Conservation (phyloP, 1,139 yeast species). For the Schwanniomyces etchellsii region DNA sequence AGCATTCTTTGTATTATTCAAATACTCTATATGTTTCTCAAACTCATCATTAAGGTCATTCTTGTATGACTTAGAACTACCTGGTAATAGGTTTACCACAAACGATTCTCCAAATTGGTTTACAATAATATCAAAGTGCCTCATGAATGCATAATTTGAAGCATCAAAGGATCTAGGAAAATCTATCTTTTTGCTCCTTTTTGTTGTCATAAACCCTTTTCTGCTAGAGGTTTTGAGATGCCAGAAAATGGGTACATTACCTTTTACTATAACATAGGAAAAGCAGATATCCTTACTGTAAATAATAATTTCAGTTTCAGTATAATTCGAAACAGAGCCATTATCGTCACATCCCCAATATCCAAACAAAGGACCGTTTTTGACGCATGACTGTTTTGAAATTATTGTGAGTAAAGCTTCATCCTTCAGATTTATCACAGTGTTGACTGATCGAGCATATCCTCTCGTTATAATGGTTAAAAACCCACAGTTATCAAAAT, state of each 20-base stretch:
- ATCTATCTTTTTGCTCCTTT: slow-evolving; percentile 36
- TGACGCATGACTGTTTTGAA: slow-evolving; percentile 60
- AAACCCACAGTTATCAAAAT: slow-evolving; percentile 54
- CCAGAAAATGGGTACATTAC: slow-evolving; percentile 69
- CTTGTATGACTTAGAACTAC: slow-evolving; percentile 32
- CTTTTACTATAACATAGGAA: slow-evolving; percentile 56
- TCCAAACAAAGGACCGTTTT: slow-evolving; percentile 58
- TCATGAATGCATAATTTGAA: slow-evolving; percentile 57
- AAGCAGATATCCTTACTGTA: slow-evolving; percentile 48
- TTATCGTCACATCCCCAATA: slow-evolving; percentile 69
- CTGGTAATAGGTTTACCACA: slow-evolving; percentile 48
- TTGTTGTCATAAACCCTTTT: slow-evolving; percentile 34
- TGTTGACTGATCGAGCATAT: slow-evolving; percentile 56
- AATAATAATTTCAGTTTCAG: slow-evolving; percentile 61
- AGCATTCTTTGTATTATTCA: slow-evolving; percentile 13
- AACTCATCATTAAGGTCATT: slow-evolving; percentile 26
- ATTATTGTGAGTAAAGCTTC: slow-evolving; percentile 55
- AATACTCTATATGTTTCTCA: slow-evolving; percentile 25
- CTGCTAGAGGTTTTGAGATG: slow-evolving; percentile 45
- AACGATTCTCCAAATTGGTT: slow-evolving; percentile 62
- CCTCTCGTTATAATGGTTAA: slow-evolving; percentile 60
- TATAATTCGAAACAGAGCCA: slow-evolving; percentile 61
- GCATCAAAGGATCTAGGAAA: slow-evolving; percentile 59
- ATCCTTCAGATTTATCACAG: slow-evolving; percentile 24
- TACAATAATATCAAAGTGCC: slow-evolving; percentile 55